Evolutionary conservation across 257 asterid genomes (phyloP).

Genomic region (Capsicum pubescens): DNA sequence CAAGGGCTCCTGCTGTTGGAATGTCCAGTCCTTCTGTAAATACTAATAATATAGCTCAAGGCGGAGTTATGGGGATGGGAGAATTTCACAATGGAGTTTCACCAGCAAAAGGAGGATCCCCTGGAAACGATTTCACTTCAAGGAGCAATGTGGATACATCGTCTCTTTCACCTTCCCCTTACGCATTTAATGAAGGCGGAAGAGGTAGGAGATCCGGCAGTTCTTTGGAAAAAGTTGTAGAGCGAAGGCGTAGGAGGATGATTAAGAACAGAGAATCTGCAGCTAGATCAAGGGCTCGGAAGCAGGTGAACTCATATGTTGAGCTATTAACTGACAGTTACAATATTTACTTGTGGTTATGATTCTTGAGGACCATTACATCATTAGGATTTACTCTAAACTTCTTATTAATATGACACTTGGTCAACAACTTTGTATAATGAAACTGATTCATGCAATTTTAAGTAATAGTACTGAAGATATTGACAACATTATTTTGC

Average conservation of each 20-base stretch:
- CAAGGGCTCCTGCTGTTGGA: slow-evolving; percentile 49
- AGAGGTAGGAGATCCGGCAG: slow-evolving; percentile 50
- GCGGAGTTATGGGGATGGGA: slow-evolving; percentile 50
- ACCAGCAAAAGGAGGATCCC: slow-evolving; percentile 55
- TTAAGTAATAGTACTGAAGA: not conserved
- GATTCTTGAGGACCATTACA: slow-evolving; percentile 10
- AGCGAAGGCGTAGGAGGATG: slow-evolving; percentile 60
- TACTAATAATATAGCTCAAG: slow-evolving; percentile 41
- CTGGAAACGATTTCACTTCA: slow-evolving; percentile 57
- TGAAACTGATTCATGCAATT: not conserved
- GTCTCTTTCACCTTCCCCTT: slow-evolving; percentile 73
- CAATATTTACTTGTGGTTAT: not conserved
- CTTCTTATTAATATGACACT: not conserved
- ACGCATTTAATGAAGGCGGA: slow-evolving; percentile 58
- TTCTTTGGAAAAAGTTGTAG: slow-evolving; percentile 56
- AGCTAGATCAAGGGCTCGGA: slow-evolving; percentile 62
- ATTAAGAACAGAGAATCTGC: slow-evolving; percentile 63
- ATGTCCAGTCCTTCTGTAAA: slow-evolving; percentile 47
- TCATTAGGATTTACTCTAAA: not conserved
- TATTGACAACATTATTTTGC: not conserved
- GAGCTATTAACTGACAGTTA: slow-evolving; percentile 1
- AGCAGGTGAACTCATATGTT: slow-evolving; percentile 66
- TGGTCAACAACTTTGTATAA: slow-evolving; percentile 3
- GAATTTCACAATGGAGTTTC: slow-evolving; percentile 55
- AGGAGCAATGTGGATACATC: slow-evolving; percentile 59